Percentiles rank a stretch among this genome's conserved stretches.
phyloP scores from a whole-genome alignment of 257 asterid genomes.

The Primulina tabacum region DNA sequence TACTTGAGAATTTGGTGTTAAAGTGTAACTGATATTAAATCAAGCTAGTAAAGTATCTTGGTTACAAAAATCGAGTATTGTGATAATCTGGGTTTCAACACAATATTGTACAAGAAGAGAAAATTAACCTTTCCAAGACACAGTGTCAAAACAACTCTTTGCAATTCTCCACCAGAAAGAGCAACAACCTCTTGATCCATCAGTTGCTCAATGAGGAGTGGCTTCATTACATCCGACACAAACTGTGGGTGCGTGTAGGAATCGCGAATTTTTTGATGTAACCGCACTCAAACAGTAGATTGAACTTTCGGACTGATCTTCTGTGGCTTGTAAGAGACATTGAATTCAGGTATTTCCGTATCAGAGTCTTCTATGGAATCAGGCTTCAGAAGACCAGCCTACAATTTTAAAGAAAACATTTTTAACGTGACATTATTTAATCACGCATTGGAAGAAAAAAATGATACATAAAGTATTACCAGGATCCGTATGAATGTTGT shows the following conservation, averaged over 20 bases:
- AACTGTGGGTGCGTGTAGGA: slow-evolving; percentile 92
- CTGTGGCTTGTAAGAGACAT: slow-evolving; percentile 98
- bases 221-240: slow-evolving; percentile 92
- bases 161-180: slow-evolving; percentile 99
- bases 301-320: slow-evolving; percentile 85
- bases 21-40: no score
- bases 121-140: slow-evolving; percentile 96
- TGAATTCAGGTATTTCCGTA: slow-evolving; percentile 85
- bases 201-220: slow-evolving; percentile 93
- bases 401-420: slow-evolving; percentile 23
- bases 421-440: no score
- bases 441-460: no score
- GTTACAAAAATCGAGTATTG: not conserved
- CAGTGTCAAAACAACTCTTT: slow-evolving; percentile 85
- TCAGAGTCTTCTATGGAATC: slow-evolving; percentile 70
- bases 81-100: no score
- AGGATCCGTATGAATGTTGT: slow-evolving; percentile 96
- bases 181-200: slow-evolving; percentile 96
- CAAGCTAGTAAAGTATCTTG: not conserved
- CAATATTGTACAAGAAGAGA: no score
- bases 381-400: slow-evolving; percentile 97
- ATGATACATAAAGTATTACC: no score
- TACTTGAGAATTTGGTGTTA: no score
- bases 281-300: slow-evolving; percentile 61
- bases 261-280: slow-evolving; percentile 82